Base-by-base conservation (phyloP, 2,329 filamentous ascomycete genomes). In the Paradendryphiella salina region DNA sequence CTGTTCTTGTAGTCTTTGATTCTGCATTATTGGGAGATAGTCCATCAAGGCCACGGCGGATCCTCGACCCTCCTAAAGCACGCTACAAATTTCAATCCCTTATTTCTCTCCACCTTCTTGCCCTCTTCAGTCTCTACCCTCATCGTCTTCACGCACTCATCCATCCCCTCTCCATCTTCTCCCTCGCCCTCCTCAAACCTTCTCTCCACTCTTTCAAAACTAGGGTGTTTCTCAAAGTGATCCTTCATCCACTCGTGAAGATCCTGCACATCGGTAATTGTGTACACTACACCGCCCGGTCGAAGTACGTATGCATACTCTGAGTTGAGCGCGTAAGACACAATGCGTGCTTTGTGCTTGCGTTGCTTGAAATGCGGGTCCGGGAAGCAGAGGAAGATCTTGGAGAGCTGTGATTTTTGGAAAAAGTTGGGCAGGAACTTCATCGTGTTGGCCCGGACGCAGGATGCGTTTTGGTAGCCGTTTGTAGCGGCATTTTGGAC, bases 371-470 rank as follows among this genome's bases (percentile, higher is more conserved):
- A 99, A 75, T 99, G 94, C 52, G 94, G 94, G 68, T 99, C 94
- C 0, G 94, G 94, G 71, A 99, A 99, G 78, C 94, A 99, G 65
- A 99, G 89, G 74, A 99, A 99, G 69, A 97, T 89, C 70, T 95
- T 95, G 57, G 82, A 83, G 11, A 99, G 83, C 71, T 96, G 92
- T 11, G 77, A 80, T 66, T 86, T 88, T 46, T 76, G 78, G 79
- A 99, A 97, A 80, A 96, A 96, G 71, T 99, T 97, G 56, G 95
- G 93, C n/a, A 99, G 79, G 74, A 97, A 99, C 73, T 99, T 99
- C 94, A 99, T 99, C 4, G 90, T 90, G 77, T 99, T 99, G 60
- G 90, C 89, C 56, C 94, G 87, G 39, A 99, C 79, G 69, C 90
- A 95, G 28, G 88, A 86, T 46, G 93, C 87, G 72, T 99, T 99